A percentile compares a stretch with the other conserved stretches of the same genome.
phyloP scores from a whole-genome alignment of 2,329 filamentous ascomycete genomes.

The Gaeumannomyces tritici region DNA sequence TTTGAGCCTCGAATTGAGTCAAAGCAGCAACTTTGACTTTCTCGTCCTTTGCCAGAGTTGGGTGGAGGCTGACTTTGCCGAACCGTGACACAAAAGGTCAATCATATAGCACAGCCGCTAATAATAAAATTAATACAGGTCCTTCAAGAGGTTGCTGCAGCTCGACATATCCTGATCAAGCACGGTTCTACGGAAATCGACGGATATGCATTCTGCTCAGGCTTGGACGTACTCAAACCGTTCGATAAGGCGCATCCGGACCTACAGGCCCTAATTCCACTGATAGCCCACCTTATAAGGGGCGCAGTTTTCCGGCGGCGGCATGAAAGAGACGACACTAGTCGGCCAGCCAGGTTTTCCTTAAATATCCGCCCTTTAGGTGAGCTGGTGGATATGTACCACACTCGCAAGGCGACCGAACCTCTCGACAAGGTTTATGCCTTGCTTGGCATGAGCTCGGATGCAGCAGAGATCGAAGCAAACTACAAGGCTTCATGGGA shows the following conservation, averaged over 20 bases:
- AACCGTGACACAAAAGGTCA: neutral
- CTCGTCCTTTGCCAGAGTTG: too few species aligned
- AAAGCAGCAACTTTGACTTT: too few species aligned
- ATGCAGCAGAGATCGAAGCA: neutral
- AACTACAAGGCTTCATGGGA: neutral
- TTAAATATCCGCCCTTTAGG: neutral
- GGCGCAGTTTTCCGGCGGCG: neutral
- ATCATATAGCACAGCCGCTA: neutral
- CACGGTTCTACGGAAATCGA: neutral
- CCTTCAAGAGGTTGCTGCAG: neutral
- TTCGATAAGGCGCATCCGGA: neutral
- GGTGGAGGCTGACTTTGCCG: too few species aligned
- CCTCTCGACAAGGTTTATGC: neutral
- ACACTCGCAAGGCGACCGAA: neutral
- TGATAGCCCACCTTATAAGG: neutral
- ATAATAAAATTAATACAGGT: neutral
- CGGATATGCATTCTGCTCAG: neutral
- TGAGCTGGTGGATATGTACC: neutral
- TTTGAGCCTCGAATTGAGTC: too few species aligned
- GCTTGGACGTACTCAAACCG: neutral
- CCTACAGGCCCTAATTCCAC: neutral
- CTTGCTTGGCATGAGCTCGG: neutral
- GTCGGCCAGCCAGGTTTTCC: neutral
- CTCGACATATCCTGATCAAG: neutral
- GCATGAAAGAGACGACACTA: too few species aligned